Percentiles rank a stretch among this genome's conserved stretches.
Evolutionary conservation across 2,329 filamentous ascomycete species (phyloP).

Genomic region (Colletotrichum gloeosporioides): DNA sequence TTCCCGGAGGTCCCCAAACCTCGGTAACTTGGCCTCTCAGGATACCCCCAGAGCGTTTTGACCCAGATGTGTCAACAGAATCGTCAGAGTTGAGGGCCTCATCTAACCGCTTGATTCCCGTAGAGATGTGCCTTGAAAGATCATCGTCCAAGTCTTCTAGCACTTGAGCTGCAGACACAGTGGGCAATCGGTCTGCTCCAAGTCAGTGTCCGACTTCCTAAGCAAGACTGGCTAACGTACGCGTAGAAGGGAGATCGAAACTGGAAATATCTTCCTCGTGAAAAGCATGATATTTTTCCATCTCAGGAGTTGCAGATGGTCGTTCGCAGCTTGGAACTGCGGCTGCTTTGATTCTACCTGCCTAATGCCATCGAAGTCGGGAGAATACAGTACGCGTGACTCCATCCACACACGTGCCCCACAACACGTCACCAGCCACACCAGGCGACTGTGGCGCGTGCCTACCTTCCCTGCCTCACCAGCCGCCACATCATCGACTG

Average conservation of each 20-base stretch:
- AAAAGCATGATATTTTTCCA: conserved; percentile 53
- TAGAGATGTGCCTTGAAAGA: conserved; percentile 57
- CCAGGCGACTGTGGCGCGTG: neutral
- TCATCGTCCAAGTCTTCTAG: conserved; percentile 64
- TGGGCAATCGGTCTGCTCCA: conserved; percentile 73
- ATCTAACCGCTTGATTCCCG: conserved; percentile 61
- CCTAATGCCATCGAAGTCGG: neutral
- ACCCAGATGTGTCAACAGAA: neutral
- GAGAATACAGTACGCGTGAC: conserved; percentile 1
- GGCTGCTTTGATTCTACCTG: neutral
- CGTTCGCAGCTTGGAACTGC: neutral
- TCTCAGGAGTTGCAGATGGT: neutral
- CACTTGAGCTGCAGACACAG: conserved; percentile 77
- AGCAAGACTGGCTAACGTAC: conserved; percentile 41
- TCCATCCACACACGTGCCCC: neutral
- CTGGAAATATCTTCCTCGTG: conserved; percentile 67
- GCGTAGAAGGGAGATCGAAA: conserved; percentile 60
- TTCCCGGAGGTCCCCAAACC: conserved; percentile 85
- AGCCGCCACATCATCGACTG: neutral
- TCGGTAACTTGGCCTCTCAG: conserved; percentile 82
- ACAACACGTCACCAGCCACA: conserved; percentile 5
- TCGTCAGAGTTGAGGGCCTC: conserved; percentile 41
- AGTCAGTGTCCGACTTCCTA: conserved; percentile 20
- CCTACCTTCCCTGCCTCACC: neutral
- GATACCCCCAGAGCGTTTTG: conserved; percentile 59